These are phyloP conservation scores for Kazachstania psychrophila DNA, from an alignment of 805 yeast genomes.

Conservation along the genomic window DNA sequence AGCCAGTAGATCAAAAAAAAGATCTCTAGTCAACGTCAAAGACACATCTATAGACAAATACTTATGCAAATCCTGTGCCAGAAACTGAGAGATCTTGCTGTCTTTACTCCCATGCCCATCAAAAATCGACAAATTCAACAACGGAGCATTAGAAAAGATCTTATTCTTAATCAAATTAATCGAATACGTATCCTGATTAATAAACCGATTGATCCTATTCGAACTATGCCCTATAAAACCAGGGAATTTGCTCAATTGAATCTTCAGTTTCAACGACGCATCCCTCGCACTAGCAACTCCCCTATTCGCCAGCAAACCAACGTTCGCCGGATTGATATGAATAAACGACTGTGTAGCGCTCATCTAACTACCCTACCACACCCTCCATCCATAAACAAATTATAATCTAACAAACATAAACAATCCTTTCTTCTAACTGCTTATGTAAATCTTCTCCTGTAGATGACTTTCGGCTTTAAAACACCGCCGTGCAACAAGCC, in stretches of 20 bases:
- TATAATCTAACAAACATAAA: no score
- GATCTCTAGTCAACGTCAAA: conserved; percentile 21
- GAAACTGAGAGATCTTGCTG: conserved; percentile 45
- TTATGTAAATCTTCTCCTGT: no score
- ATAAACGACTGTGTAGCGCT: background rate
- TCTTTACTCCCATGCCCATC: conserved; percentile 94
- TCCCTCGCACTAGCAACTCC: no score
- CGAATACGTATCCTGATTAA: conserved; percentile 74
- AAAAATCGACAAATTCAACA: conserved; percentile 66
- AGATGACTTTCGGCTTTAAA: no score
- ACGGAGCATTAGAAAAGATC: conserved; percentile 22
- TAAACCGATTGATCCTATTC: conserved; percentile 62
- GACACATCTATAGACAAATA: conserved; percentile 39
- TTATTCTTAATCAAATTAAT: conserved; percentile 45
- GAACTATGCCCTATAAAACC: conserved; percentile 61
- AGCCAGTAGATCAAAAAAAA: conserved; percentile 37
- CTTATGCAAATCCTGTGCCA: conserved; percentile 44
- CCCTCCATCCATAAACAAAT: no score
- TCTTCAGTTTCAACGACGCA: conserved; percentile 8
- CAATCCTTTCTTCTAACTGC: no score
- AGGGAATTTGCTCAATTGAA: conserved; percentile 25
- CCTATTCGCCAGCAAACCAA: background rate
- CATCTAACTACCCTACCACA: no score
- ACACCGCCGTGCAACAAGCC: no score
- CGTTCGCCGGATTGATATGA: background rate